Evolutionary conservation across 1,284 basidiomycete genomes (phyloP), one percentile per base, ranked within the genome.

Genomic region (Phellopilus nigrolimitatus): DNA sequence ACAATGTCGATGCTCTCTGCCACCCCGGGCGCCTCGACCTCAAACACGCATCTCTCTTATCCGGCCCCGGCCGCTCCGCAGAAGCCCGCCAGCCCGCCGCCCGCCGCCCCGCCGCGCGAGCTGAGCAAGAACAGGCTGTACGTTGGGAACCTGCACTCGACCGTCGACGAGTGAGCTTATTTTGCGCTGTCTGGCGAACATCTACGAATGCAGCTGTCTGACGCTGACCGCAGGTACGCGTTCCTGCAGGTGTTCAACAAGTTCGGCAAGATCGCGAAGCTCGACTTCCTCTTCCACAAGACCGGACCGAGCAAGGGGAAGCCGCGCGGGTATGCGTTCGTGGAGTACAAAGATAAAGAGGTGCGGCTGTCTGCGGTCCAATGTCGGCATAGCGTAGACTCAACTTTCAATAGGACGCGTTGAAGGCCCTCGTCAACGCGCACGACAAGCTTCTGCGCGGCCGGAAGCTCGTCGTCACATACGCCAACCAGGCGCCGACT

Each of bases 201-300:
- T 22, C 19, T 21, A 43, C 17, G 43, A 25, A 33, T 36, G 19
- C 28, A 43, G 15, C 28, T 13, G 21, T 51, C 49, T 45, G 42
- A 52, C 50, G 37, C 36, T 47, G 25, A 42, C 42, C 43, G 24
- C 57, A 93, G 90, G 68, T 91, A 92, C 67, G 75, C 89, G 5
- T 77, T 98, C 28, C 79, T 97, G 19, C 88, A 95, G 65, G 70
- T 94, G 28, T 97, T 97, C 68, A 79, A 84, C 38, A 94, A 90
- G 68, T 93, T 85, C 63, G 95, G 95, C 56, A 93, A 90, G 67
- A 79, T 98, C 55, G 79, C 89, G 34, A 92, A 94, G 61, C 79
- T 97, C 53, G 95, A 99, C 67, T 95, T 87, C 66, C 77, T 98
- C 60, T 97, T 95, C 64, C 95, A 99, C 76, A 97, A 95, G 71